phyloP scores from a whole-genome alignment of 2,329 filamentous ascomycete genomes.

The Monilinia laxa region DNA sequence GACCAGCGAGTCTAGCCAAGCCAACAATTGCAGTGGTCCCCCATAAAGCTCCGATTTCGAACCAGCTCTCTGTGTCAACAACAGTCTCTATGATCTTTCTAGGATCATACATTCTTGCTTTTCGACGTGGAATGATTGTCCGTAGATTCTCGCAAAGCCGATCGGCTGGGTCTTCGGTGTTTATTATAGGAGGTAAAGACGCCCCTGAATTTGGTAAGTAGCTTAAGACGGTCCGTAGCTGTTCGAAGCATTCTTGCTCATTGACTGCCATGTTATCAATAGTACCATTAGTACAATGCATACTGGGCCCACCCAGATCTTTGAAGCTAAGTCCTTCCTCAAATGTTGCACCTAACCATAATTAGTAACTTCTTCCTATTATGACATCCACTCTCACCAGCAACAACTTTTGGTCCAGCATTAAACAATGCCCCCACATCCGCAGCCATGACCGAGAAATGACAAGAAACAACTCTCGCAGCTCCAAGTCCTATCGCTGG shows the following conservation, averaged over 20 bases:
- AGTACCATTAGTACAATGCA: slow-evolving; percentile 65
- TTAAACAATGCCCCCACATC: slow-evolving; percentile 63
- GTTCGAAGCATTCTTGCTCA: slow-evolving; percentile 61
- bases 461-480: slow-evolving; percentile 59
- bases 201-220: slow-evolving; percentile 59
- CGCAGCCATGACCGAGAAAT: slow-evolving; percentile 65
- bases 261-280: slow-evolving; percentile 63
- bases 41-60: slow-evolving; percentile 64
- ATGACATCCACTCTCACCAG: slow-evolving; percentile 35
- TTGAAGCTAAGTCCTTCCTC: slow-evolving; percentile 60
- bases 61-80: slow-evolving; percentile 57
- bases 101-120: slow-evolving; percentile 60
- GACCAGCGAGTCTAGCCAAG: slow-evolving; percentile 56
- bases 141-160: slow-evolving; percentile 51
- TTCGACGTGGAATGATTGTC: slow-evolving; percentile 56
- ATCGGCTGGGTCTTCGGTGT: slow-evolving; percentile 50
- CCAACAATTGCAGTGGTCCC: slow-evolving; percentile 61
- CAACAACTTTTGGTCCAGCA: slow-evolving; percentile 62
- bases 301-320: slow-evolving; percentile 58
- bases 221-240: slow-evolving; percentile 55
- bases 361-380: background rate
- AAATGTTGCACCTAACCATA: slow-evolving; percentile 52
- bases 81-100: slow-evolving; percentile 56
- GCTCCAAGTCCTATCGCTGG: slow-evolving; percentile 64
- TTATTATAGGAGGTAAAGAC: slow-evolving; percentile 51